A percentile compares a stretch with the other conserved stretches of the same genome.
Conservation (phyloP, 306 rosid genomes). For the Cercis canadensis region DNA sequence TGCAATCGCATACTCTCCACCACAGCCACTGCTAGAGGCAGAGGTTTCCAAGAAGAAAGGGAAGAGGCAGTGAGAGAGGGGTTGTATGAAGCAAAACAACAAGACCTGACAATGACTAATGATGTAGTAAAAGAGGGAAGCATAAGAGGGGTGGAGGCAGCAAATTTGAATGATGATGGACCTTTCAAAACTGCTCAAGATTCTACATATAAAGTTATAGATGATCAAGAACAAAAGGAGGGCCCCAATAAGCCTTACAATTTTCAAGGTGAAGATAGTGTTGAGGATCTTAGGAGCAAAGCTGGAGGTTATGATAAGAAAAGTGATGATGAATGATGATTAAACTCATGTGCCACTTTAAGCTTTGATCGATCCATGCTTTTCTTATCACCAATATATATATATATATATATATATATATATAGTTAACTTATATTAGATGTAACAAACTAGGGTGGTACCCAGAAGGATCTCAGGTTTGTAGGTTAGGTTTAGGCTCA, state of each 20-base stretch:
- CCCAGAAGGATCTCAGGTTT: too few species aligned
- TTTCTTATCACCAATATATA: too few species aligned
- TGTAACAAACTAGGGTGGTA: too few species aligned
- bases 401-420: too few species aligned
- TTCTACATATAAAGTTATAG: conserved; percentile 26
- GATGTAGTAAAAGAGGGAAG: conserved; percentile 35
- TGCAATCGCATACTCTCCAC: too few species aligned
- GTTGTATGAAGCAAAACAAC: conserved; percentile 25
- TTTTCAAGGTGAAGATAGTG: neutral
- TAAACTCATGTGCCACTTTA: too few species aligned
- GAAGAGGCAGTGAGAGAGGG: conserved; percentile 24
- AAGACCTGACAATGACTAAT: conserved; percentile 1
- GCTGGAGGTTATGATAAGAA: conserved; percentile 28
- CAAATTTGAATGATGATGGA: conserved; percentile 43
- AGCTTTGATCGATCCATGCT: too few species aligned
- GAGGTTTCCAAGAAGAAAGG: conserved; percentile 7
- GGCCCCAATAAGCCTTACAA: neutral
- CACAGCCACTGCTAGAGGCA: too few species aligned
- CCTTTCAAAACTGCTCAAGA: conserved; percentile 43
- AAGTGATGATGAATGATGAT: neutral
- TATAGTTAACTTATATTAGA: too few species aligned
- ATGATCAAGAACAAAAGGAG: neutral
- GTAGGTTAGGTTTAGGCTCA: too few species aligned
- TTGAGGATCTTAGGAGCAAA: conserved; percentile 27
- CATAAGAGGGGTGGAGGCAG: conserved; percentile 34